Conservation (phyloP, 345 rosid genomes). For the Bruguiera parviflora region DNA sequence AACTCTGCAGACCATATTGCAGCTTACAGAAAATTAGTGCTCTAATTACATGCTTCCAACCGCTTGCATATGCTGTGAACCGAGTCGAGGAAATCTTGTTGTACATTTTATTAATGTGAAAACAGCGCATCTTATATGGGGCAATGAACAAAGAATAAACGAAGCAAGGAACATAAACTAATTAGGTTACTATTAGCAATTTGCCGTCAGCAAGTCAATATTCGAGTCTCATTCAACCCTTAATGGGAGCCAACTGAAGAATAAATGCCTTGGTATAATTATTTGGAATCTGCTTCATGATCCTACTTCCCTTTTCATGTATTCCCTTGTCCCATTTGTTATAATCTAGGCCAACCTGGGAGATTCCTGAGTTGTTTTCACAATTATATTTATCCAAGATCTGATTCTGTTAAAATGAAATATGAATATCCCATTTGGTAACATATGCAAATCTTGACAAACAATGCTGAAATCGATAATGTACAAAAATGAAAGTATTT, state of each 20-base stretch:
- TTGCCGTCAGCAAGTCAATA: conserved; percentile 5
- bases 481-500: conserved; percentile 29
- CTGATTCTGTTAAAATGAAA: conserved; percentile 25
- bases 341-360: neutral
- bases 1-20: no score
- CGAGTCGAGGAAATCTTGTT: conserved; percentile 15
- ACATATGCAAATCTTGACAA: neutral
- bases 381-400: conserved; percentile 10
- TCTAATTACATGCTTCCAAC: neutral
- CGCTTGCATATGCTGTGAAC: neutral
- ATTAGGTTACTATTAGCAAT: neutral
- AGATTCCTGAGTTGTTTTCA: conserved; percentile 16
- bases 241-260: conserved; percentile 18
- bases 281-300: conserved; percentile 1
- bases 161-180: neutral
- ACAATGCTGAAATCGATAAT: neutral
- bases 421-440: conserved; percentile 29
- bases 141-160: conserved; percentile 9
- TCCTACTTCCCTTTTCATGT: conserved; percentile 2
- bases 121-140: neutral
- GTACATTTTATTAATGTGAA: neutral
- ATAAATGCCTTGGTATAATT: conserved; percentile 23
- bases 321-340: conserved; percentile 15
- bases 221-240: neutral
- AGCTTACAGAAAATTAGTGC: no score